phyloP scores from a whole-genome alignment of 768 basidiomycete species.

The Clathrus columnatus region DNA sequence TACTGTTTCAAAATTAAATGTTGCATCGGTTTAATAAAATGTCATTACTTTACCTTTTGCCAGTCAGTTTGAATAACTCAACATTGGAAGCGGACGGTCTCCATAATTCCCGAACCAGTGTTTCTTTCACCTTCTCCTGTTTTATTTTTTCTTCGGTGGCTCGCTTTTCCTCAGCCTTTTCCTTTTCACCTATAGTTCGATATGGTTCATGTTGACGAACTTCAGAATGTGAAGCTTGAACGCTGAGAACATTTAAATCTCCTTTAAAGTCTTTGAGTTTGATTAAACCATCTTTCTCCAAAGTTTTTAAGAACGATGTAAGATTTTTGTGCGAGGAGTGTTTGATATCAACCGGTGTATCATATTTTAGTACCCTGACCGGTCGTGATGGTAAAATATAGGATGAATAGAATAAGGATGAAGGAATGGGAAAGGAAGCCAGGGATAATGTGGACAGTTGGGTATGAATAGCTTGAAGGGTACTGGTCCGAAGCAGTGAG shows the following conservation, averaged over 20 bases:
- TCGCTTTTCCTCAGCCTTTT: slow-evolving; percentile 47
- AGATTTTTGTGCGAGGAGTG: slow-evolving; percentile 75
- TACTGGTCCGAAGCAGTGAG: slow-evolving; percentile 45
- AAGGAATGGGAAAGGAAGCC: slow-evolving; percentile 62
- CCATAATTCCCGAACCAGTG: slow-evolving; percentile 63
- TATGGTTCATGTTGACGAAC: slow-evolving; percentile 44
- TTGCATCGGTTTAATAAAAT: neutral
- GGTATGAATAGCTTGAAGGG: slow-evolving; percentile 58
- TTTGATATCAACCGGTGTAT: slow-evolving; percentile 57
- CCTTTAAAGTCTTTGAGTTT: slow-evolving; percentile 53
- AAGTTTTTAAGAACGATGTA: slow-evolving; percentile 66
- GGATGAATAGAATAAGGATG: slow-evolving; percentile 66
- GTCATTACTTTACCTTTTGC: neutral
- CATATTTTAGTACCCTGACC: slow-evolving; percentile 17
- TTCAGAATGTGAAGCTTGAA: slow-evolving; percentile 48
- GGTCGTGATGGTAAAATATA: slow-evolving; percentile 78
- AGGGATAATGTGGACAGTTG: slow-evolving; percentile 37
- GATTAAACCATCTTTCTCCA: slow-evolving; percentile 66
- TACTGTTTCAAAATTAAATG: slow-evolving; percentile 27
- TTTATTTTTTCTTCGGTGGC: slow-evolving; percentile 39
- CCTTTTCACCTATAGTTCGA: slow-evolving; percentile 57
- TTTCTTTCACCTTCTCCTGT: slow-evolving; percentile 35
- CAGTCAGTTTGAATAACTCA: neutral
- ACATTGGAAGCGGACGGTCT: slow-evolving; percentile 39
- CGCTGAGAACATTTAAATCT: slow-evolving; percentile 27